These are phyloP conservation scores for Phytophthora melonis DNA, from an alignment of 352 stramenopile species.

Conservation along the genomic window DNA sequence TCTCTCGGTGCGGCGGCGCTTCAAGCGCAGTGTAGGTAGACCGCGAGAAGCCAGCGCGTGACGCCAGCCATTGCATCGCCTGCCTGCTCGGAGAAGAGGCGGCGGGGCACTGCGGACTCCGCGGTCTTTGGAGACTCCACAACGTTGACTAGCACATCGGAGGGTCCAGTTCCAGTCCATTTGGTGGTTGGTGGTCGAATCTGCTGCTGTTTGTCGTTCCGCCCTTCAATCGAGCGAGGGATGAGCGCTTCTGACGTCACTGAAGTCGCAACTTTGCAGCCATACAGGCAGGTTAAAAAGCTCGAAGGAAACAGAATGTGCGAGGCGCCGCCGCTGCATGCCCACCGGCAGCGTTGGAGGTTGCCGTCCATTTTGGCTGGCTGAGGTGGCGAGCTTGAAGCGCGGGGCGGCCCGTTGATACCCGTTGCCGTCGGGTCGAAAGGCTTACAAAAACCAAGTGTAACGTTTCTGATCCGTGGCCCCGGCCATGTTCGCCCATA, in stretches of 20 bases:
- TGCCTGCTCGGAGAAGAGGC: constrained; percentile 34
- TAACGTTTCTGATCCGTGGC: constrained; percentile 29
- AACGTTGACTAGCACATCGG: no score
- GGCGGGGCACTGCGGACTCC: background rate
- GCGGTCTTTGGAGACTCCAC: background rate
- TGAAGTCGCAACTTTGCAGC: constrained; percentile 3
- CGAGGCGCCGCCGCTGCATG: background rate
- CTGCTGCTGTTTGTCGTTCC: background rate
- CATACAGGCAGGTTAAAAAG: background rate
- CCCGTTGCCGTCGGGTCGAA: background rate
- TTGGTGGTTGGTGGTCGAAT: background rate
- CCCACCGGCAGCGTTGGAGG: background rate
- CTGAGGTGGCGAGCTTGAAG: background rate
- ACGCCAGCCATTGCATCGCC: constrained; percentile 17
- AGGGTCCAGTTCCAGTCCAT: background rate
- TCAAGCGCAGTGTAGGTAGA: background rate
- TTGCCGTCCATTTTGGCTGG: background rate
- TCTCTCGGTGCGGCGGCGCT: constrained; percentile 10
- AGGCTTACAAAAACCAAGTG: constrained; percentile 20
- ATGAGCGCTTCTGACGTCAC: constrained; percentile 21
- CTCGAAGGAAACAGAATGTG: background rate
- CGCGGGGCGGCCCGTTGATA: background rate
- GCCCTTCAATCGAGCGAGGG: background rate
- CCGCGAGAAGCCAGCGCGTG: constrained; percentile 31
- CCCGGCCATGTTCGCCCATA: constrained; percentile 4